Percentiles rank a stretch among this genome's conserved stretches.
phyloP scores from a whole-genome alignment of 169 alveolate genomes.

The Plasmodium falciparum region DNA sequence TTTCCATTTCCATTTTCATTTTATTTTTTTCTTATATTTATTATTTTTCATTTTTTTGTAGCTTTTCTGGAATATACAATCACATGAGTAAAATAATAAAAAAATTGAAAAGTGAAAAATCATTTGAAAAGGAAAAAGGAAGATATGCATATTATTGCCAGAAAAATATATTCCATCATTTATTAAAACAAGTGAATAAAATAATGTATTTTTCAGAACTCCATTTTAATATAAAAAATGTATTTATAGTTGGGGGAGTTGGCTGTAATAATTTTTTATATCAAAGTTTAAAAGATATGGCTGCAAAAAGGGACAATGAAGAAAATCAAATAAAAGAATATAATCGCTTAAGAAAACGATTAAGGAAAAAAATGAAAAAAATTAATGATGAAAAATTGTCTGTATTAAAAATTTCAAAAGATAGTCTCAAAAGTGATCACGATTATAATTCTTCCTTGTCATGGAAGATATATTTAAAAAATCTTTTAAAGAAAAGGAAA shows the following conservation, averaged over 20 bases:
- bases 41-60: constrained; percentile 4
- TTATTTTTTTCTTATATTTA: neutral
- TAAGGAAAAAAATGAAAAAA: constrained; percentile 56
- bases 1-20: neutral
- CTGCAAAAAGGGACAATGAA: constrained; percentile 10
- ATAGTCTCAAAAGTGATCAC: constrained; percentile 9
- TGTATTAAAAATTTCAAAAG: constrained; percentile 13
- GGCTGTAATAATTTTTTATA: constrained; percentile 59
- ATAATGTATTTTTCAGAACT: constrained; percentile 70
- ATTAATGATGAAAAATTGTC: constrained; percentile 12
- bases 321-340: constrained; percentile 54
- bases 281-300: constrained; percentile 32
- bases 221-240: constrained; percentile 60
- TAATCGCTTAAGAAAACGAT: constrained; percentile 45
- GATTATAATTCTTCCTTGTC: constrained; percentile 24
- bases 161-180: constrained; percentile 46
- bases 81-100: constrained; percentile 55
- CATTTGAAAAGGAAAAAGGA: constrained; percentile 60
- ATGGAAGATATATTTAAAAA: constrained; percentile 57
- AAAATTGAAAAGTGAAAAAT: constrained; percentile 26
- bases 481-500: constrained; percentile 46
- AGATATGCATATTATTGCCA: constrained; percentile 67
- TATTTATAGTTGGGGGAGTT: constrained; percentile 73
- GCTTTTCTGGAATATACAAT: constrained; percentile 67
- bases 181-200: constrained; percentile 50